Percentiles rank a stretch among this genome's conserved stretches.
Evolutionary conservation across 768 basidiomycete genomes (phyloP).

Genomic region (Tricholoma saponaceum): DNA sequence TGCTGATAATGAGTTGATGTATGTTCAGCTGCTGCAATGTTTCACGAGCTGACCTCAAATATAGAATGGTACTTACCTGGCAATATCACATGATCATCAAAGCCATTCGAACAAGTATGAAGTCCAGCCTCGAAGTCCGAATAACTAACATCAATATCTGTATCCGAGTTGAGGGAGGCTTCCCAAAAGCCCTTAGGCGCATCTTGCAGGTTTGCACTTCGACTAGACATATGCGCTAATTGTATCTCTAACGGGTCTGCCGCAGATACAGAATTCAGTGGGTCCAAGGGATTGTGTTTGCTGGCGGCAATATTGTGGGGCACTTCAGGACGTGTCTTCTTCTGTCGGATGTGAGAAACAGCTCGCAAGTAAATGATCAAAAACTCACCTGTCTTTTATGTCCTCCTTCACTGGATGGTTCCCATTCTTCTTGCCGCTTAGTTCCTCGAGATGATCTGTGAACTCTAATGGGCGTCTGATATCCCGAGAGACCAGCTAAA

Average conservation of each 20-base stretch:
- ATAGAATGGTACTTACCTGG: background rate
- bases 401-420: background rate
- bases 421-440: background rate
- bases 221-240: background rate
- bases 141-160: background rate
- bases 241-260: background rate
- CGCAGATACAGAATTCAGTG: background rate
- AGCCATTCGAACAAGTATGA: background rate
- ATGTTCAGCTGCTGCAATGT: background rate
- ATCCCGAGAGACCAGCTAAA: slow-evolving; percentile 34
- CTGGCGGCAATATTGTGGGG: background rate
- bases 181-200: background rate
- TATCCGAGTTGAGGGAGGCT: background rate
- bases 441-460: background rate
- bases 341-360: background rate
- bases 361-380: background rate
- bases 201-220: background rate
- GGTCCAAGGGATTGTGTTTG: background rate
- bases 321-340: background rate
- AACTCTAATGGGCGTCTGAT: background rate
- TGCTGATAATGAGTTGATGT: background rate
- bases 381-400: slow-evolving; percentile 8
- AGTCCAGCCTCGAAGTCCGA: slow-evolving; percentile 8
- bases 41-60: background rate
- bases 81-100: background rate